Percentiles rank a stretch among this genome's conserved stretches.
Conservation (phyloP, 2,329 filamentous ascomycete species). For the Sporothrix variecibatus region DNA sequence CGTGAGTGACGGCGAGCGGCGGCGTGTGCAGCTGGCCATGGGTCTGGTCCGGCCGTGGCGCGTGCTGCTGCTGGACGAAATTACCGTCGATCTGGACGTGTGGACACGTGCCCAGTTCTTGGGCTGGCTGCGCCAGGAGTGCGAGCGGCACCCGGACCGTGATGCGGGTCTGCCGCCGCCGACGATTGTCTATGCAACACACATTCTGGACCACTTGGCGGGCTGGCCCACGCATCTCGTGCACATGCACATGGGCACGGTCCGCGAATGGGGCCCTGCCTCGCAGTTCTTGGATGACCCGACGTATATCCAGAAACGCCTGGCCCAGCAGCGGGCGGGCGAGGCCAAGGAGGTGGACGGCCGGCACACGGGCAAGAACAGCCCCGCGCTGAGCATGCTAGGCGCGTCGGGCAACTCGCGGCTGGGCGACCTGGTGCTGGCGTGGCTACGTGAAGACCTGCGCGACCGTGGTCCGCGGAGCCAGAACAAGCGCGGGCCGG, state of each 20-base stretch:
- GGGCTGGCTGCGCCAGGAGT: constrained; percentile 82
- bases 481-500: constrained; percentile 53
- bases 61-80: constrained; percentile 89
- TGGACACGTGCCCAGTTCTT: constrained; percentile 83
- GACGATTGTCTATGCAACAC: constrained; percentile 95
- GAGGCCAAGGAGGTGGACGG: not conserved
- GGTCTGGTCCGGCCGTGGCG: constrained; percentile 89
- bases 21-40: constrained; percentile 95
- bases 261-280: constrained; percentile 82
- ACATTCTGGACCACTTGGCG: constrained; percentile 93
- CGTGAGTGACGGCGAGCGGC: constrained; percentile 87
- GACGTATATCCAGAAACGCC: constrained; percentile 26
- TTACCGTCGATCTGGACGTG: constrained; percentile 94
- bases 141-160: constrained; percentile 66
- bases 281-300: constrained; percentile 60
- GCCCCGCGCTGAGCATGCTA: constrained; percentile 23
- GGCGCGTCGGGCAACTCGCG: constrained; percentile 70
- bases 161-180: constrained; percentile 39
- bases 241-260: constrained; percentile 87
- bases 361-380: constrained; percentile 31
- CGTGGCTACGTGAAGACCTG: constrained; percentile 83
- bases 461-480: constrained; percentile 75
- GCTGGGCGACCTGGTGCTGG: constrained; percentile 82
- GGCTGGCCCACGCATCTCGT: constrained; percentile 95
- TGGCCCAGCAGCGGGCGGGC: not conserved